Percentiles rank a stretch among this genome's conserved stretches.
phyloP scores from a whole-genome alignment of 2,329 filamentous ascomycete genomes.

The Sclerotinia spermophila region DNA sequence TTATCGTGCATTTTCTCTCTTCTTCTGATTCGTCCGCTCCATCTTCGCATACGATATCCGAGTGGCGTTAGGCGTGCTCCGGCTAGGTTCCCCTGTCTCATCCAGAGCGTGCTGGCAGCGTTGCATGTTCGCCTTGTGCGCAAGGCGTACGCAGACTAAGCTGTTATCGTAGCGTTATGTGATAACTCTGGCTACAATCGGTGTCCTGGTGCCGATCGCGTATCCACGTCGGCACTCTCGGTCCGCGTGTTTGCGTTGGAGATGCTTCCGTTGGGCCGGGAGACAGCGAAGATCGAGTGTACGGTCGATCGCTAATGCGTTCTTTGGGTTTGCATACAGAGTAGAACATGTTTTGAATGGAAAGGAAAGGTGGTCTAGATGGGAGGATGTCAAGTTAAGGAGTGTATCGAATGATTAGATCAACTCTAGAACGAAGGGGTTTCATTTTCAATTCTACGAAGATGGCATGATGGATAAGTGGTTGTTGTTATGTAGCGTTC shows the following conservation, averaged over 20 bases:
- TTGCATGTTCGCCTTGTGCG: conserved; percentile 6
- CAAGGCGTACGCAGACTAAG: not conserved
- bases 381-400: not conserved
- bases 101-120: not conserved
- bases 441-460: not conserved
- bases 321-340: not conserved
- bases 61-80: not conserved
- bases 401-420: not conserved
- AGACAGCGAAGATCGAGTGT: conserved; percentile 14
- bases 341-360: not conserved
- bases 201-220: not conserved
- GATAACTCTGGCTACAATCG: not conserved
- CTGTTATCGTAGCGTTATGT: not conserved
- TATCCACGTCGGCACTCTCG: not conserved
- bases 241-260: not conserved
- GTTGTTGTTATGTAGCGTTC: not conserved
- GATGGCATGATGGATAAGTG: not conserved
- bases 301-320: conserved; percentile 10
- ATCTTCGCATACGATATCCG: not conserved
- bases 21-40: not conserved
- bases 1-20: not conserved
- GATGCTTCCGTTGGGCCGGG: conserved; percentile 8
- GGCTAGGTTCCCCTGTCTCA: not conserved
- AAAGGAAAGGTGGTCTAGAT: not conserved
- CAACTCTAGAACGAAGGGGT: not conserved